phyloP scores from a whole-genome alignment of 2,329 filamentous ascomycete species.

The Alternaria sp. region DNA sequence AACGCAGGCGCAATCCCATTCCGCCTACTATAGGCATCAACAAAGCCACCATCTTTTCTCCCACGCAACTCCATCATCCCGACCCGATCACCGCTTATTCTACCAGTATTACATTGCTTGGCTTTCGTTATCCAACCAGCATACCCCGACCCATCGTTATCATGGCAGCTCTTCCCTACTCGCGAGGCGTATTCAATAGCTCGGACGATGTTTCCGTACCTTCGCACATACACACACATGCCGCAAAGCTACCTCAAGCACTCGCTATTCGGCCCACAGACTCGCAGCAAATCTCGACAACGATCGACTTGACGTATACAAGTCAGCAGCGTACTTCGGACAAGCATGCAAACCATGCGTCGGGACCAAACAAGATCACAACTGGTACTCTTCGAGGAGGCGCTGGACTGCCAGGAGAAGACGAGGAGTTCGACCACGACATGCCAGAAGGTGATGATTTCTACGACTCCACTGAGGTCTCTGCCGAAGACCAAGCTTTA shows the following conservation, averaged over 20 bases:
- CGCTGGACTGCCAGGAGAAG: neutral
- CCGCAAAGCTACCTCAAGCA: neutral
- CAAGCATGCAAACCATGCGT: neutral
- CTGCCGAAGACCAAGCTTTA: neutral
- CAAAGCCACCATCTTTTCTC: neutral
- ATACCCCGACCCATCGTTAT: neutral
- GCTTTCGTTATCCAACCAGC: neutral
- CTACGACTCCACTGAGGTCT: neutral
- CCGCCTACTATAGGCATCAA: neutral
- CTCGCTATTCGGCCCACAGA: neutral
- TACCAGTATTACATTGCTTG: neutral
- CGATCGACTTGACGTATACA: neutral
- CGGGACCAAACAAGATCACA: neutral
- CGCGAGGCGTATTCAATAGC: neutral
- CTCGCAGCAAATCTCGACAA: neutral
- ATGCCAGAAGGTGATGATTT: neutral
- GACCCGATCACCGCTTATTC: neutral
- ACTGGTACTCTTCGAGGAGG: neutral
- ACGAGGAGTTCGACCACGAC: neutral
- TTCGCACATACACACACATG: neutral
- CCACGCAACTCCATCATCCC: neutral
- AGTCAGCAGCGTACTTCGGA: neutral
- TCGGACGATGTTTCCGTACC: neutral
- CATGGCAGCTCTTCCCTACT: neutral
- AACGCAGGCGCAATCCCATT: neutral